These are phyloP conservation scores for Phytopythium cucurbitacearum DNA, from an alignment of 352 stramenopile genomes.

Conservation along the genomic window DNA sequence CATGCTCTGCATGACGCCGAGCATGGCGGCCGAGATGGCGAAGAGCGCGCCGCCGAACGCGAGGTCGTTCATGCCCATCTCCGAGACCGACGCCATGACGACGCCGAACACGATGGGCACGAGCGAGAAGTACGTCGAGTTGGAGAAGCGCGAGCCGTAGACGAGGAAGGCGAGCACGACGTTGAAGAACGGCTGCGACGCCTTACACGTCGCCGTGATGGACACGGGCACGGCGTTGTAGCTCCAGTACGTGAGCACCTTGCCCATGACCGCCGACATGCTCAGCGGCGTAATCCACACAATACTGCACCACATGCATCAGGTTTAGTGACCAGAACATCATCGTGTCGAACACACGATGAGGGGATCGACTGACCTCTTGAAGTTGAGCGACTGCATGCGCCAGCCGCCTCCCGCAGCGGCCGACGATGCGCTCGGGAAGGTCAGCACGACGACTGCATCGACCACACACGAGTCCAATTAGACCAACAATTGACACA, in stretches of 20 bases:
- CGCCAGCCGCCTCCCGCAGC: constrained; percentile 39
- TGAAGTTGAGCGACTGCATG: constrained; percentile 57
- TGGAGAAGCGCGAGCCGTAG: constrained; percentile 72
- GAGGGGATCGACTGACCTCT: constrained; percentile 12
- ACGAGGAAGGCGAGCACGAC: constrained; percentile 70
- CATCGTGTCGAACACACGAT: neutral
- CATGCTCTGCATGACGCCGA: constrained; percentile 87
- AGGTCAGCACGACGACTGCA: constrained; percentile 69
- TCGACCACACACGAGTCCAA: neutral
- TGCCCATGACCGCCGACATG: constrained; percentile 74
- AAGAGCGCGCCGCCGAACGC: constrained; percentile 65
- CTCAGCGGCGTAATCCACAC: constrained; percentile 78
- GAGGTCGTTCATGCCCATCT: constrained; percentile 86
- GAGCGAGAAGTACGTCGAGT: constrained; percentile 72
- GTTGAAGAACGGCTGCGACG: constrained; percentile 85
- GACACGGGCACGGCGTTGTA: constrained; percentile 82
- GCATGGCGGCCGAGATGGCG: constrained; percentile 63
- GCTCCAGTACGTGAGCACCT: constrained; percentile 87
- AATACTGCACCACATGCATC: constrained; percentile 26
- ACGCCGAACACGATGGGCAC: constrained; percentile 81
- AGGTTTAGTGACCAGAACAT: neutral
- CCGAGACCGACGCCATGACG: constrained; percentile 77
- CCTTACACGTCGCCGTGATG: constrained; percentile 85
- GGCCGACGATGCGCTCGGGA: constrained; percentile 34
- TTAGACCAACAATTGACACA: neutral